Base-by-base conservation (phyloP, 768 basidiomycete genomes). In the Agaricus sinodeliciosus region DNA sequence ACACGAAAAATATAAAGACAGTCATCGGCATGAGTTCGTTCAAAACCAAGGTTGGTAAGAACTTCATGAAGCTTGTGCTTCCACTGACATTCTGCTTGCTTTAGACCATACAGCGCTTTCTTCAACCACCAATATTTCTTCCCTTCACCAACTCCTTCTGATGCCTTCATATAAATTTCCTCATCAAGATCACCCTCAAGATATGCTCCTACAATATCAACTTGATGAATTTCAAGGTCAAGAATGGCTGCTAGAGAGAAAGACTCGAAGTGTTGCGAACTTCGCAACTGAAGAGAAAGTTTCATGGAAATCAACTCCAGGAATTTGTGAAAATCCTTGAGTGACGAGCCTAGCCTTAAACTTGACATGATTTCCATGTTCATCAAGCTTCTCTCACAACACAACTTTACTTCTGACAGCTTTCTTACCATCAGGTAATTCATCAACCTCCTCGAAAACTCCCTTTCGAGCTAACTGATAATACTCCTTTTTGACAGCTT, bases 281-380 rank as follows among this genome's bases (percentile, higher is more conserved):
- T n/a, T n/a, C n/a, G n/a, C n/a, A n/a, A n/a, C n/a, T n/a, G n/a
- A n/a, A n/a, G n/a, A n/a, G n/a, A n/a, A n/a, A n/a, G 59, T 72
- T 9, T 69, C 65, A 8, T 47, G 48, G 49, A 63, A 75, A 48
- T 74, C 68, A 4, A 69, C 19, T 0, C 73, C 72, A 5, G 63
- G 64, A 6, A 57, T 37, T 39, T 69, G 68, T 0, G 50, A 57
- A 54, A 51, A 69, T 2, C 65, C 61, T 48, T 61, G 54, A 4
- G 62, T 63, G 13, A 65, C 63, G 9, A 66, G 28, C 13, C 58
- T 41, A n/a, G 60, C 64, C 36, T 65, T 64, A 54, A 56, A 61
- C 19, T 47, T 48, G 9, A 50, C 55, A 12, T 63, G 51, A n/a
- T 57, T 28, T 13, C 62, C 60, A 22, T 62, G 39, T 1, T 55